Evolutionary conservation across 2,329 filamentous ascomycete genomes (phyloP).

Genomic region (Monosporascus sp.): DNA sequence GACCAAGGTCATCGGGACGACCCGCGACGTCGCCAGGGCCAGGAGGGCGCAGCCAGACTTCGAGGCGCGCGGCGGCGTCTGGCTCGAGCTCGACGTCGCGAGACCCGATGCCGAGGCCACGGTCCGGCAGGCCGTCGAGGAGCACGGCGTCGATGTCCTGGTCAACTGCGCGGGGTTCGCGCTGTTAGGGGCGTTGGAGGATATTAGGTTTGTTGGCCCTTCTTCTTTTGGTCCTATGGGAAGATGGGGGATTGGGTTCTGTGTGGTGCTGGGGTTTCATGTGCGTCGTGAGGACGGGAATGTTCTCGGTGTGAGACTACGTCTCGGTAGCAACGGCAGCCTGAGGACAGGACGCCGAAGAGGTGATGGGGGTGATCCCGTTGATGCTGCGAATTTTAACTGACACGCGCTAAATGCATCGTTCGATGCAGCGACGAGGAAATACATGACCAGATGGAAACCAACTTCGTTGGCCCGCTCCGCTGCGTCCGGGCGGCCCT

Average conservation of each 20-base stretch:
- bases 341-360: too few species aligned
- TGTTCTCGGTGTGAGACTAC: too few species aligned
- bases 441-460: constrained; percentile 9
- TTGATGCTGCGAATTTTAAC: too few species aligned
- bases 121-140: constrained; percentile 3
- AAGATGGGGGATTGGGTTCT: too few species aligned
- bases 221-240: background rate
- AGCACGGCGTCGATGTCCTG: constrained; percentile 8
- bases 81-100: constrained; percentile 6
- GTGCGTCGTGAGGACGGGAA: too few species aligned
- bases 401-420: too few species aligned
- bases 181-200: constrained; percentile 5
- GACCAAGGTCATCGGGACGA: constrained; percentile 6
- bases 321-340: too few species aligned
- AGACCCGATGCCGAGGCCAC: constrained; percentile 3
- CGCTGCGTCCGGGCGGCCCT: constrained; percentile 7
- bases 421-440: constrained; percentile 2
- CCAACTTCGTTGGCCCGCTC: constrained; percentile 10
- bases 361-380: too few species aligned
- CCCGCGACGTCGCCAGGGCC: constrained; percentile 8
- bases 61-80: constrained; percentile 7
- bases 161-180: constrained; percentile 9
- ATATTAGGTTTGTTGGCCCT: constrained; percentile 6
- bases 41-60: constrained; percentile 5
- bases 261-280: too few species aligned